Evolutionary conservation across 1,284 basidiomycete species (phyloP), one percentile per base, ranked within the genome.

Genomic region (Exsudoporus floridanus): DNA sequence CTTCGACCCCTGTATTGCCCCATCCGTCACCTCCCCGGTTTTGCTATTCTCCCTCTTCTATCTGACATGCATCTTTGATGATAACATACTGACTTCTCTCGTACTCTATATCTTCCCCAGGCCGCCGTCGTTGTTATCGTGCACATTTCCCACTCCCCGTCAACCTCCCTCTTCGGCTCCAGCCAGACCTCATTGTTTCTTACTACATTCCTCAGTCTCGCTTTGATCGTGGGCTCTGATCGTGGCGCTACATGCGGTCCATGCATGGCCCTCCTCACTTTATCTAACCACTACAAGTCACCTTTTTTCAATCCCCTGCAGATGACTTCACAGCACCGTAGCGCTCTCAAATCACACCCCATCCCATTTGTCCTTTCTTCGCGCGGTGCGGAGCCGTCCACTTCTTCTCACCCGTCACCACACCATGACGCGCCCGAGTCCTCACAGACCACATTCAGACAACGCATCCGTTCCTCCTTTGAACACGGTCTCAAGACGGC

Each of bases 401-500:
- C 67, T 2, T 58, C 70, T 53, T 61, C 46, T 52, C 61, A 60
- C 55, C 56, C 36, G 31, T 58, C 54, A 27, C 8, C 64, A 56
- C 51, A 60, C 60, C 43, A 65, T 50, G 60, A 61, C 43, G 42
- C 62, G 10, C 62, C 73, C 25, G 78, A 77, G 42, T 60, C 76
- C 7, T 72, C 76, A 3, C 74, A 78, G 35, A 82, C 76, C 61
- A 75, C 82, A 4, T 81, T 88, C 64, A 80, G 42, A 16, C 65
- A 79, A 59, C 81, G 84, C 38, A 71, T 88, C 49, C 81, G 82
- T 48, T 81, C 83, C 8, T 81, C 84, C 10, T 67, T 89, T 30
- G 84, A 86, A 61, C 81, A 86, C 58, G 83, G 79, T 59, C 58
- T 89, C 39, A 81, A 83, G 39, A 78, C 78, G 8, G 82, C 82